Base-by-base conservation (phyloP, 768 basidiomycete species). In the Boletus speciosus region DNA sequence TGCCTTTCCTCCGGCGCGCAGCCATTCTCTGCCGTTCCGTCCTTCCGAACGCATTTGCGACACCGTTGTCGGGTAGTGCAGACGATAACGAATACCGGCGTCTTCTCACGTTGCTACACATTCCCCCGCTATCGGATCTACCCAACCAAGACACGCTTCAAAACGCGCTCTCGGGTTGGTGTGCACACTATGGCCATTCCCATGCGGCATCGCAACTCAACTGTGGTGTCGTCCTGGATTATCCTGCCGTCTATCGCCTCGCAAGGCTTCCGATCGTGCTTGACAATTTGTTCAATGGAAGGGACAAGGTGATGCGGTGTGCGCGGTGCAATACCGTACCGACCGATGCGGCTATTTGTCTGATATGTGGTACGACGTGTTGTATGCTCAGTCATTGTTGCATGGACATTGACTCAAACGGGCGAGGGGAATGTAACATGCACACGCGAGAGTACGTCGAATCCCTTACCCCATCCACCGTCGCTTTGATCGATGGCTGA, bases 371-470 rank as follows among this genome's bases (percentile, higher is more conserved):
- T 0, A 76, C 83, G 45, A 84, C 87, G 14, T 83, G 89, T 10
- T 98, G 97, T 66, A 81, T 95, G 76, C 88, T 93, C 67, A 92
- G 91, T 60, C 86, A 94, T 57, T 99, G 97, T 65, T 99, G 97
- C 67, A 75, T 78, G 59, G 93, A 93, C 58, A 62, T 70, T 47
- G 78, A 76, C 16, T 75, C 78, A 15, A 74, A 59, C 23, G 73
- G 75, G 38, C 76, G 86, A 25, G 97, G 96, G 29, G 96, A 99
- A 66, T 98, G 95, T 69, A 99, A 98, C 67, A 82, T 90, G 78
- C 97, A 98, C 67, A 90, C 88, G 47, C 79, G 93, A 80, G 88
- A 91, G 96, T 97, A 66, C 66, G 93, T 85, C 21, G 19, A 19
- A 23, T 19, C 25, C 5, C 4, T 19, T 19, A 19, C 19, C 5